Percentiles rank a stretch among this genome's conserved stretches.
Evolutionary conservation across 2,329 filamentous ascomycete genomes (phyloP).

Genomic region (Diplodia sapinea): DNA sequence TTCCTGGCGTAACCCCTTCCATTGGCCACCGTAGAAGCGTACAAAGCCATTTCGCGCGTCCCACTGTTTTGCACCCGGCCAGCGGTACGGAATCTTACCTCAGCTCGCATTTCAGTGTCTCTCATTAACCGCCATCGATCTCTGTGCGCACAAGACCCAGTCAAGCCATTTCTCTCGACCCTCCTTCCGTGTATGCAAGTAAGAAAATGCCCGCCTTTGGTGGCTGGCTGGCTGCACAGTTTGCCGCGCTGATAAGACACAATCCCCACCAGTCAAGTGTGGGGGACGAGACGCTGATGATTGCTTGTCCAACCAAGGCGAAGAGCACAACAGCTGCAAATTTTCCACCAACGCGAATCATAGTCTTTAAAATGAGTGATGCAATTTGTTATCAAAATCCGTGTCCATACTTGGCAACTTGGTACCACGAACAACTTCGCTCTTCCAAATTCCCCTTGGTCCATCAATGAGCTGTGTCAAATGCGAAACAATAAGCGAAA

Average conservation of each 20-base stretch:
- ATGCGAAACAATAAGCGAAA: neutral
- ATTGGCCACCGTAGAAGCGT: neutral
- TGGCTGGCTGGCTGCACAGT: neutral
- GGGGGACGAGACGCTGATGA: neutral
- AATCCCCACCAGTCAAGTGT: neutral
- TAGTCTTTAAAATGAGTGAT: neutral
- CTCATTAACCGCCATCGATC: neutral
- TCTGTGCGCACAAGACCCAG: neutral
- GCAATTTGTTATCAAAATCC: neutral
- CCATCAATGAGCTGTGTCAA: neutral
- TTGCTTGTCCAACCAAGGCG: neutral
- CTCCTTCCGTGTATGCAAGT: neutral
- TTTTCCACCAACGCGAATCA: neutral
- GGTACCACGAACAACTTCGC: neutral
- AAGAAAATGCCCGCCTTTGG: neutral
- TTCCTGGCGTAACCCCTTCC: neutral
- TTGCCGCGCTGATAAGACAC: neutral
- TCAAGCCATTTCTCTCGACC: neutral
- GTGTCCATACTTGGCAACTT: neutral
- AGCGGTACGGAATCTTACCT: neutral
- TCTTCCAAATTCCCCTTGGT: neutral
- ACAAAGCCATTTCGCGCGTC: neutral
- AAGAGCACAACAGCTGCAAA: neutral
- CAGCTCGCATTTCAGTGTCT: neutral
- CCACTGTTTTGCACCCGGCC: neutral